phyloP scores from a whole-genome alignment of 768 basidiomycete genomes.

The Mycena amicta region DNA sequence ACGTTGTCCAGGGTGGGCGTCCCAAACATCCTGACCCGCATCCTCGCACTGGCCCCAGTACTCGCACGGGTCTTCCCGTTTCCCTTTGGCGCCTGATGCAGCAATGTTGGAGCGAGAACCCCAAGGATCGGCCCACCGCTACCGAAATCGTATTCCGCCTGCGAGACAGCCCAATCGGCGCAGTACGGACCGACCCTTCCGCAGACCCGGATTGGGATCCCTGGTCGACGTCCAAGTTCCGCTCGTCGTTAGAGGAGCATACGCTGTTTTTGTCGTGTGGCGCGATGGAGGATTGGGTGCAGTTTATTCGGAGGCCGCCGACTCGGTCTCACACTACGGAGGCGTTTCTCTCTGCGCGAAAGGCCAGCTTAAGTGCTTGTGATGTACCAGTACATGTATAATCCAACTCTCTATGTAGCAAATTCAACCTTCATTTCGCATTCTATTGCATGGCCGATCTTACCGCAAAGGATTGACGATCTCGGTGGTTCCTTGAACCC shows the following conservation, averaged over 20 bases:
- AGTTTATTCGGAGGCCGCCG: not conserved
- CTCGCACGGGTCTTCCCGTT: not conserved
- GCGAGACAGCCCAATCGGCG: slow-evolving; percentile 10
- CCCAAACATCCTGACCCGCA: not conserved
- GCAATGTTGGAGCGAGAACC: slow-evolving; percentile 13
- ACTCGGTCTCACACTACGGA: not conserved
- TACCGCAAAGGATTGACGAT: too few relatives aligned
- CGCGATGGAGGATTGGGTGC: slow-evolving; percentile 15
- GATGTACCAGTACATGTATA: too few relatives aligned
- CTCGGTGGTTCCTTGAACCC: too few relatives aligned
- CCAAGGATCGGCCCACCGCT: slow-evolving; percentile 4
- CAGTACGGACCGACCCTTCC: slow-evolving; percentile 4
- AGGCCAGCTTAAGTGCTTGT: not conserved
- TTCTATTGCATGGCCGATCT: too few relatives aligned
- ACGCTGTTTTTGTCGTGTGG: slow-evolving; percentile 17
- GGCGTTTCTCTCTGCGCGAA: not conserved
- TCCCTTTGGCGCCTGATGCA: slow-evolving; percentile 15
- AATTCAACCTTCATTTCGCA: too few relatives aligned
- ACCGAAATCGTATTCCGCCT: slow-evolving; percentile 11
- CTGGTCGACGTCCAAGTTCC: slow-evolving; percentile 18
- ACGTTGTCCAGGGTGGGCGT: slow-evolving; percentile 18
- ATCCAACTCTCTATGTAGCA: too few relatives aligned
- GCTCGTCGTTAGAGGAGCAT: slow-evolving; percentile 19
- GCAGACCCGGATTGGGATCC: slow-evolving; percentile 20
- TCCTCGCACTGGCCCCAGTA: too few relatives aligned